Percentiles rank a stretch among this genome's conserved stretches.
phyloP scores from a whole-genome alignment of 352 stramenopile species.

The Phytophthora rubi region DNA sequence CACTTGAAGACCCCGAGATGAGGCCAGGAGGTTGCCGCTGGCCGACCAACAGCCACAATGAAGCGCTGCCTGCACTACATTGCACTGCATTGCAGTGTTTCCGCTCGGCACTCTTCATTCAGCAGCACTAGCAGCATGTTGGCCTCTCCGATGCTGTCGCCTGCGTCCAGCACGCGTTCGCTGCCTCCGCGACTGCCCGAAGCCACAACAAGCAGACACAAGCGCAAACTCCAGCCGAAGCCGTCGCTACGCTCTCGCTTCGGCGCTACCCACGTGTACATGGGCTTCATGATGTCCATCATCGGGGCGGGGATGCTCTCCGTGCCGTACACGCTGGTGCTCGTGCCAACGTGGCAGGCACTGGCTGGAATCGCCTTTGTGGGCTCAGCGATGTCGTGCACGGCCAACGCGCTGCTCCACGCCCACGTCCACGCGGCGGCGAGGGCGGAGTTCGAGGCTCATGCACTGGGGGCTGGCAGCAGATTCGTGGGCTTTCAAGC shows the following conservation, averaged over 20 bases:
- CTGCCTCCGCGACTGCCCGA: constrained; percentile 25
- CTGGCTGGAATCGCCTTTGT: constrained; percentile 53
- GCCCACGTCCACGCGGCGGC: constrained; percentile 55
- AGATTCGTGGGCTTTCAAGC: constrained; percentile 42
- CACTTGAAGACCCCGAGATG: constrained; percentile 8
- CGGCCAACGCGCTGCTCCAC: constrained; percentile 58
- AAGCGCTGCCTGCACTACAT: neutral
- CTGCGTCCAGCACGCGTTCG: constrained; percentile 31
- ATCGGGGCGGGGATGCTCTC: constrained; percentile 75
- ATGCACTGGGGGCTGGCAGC: constrained; percentile 52
- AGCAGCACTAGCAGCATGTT: constrained; percentile 16
- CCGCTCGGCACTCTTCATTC: constrained; percentile 1
- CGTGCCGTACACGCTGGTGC: constrained; percentile 71
- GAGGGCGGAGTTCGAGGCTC: constrained; percentile 63
- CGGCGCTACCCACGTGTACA: constrained; percentile 51
- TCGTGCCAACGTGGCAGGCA: constrained; percentile 46
- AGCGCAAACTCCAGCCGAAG: constrained; percentile 1
- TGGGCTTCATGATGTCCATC: constrained; percentile 81
- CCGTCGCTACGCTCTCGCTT: constrained; percentile 7
- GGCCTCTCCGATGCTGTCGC: constrained; percentile 30
- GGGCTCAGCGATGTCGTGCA: constrained; percentile 51
- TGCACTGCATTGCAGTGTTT: neutral
- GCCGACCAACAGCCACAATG: constrained; percentile 10
- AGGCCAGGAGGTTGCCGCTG: constrained; percentile 1
- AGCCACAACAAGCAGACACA: constrained; percentile 9